Percentiles rank a stretch among this genome's conserved stretches.
Conservation (phyloP, 257 asterid genomes). For the Jaltomata sinuosa region DNA sequence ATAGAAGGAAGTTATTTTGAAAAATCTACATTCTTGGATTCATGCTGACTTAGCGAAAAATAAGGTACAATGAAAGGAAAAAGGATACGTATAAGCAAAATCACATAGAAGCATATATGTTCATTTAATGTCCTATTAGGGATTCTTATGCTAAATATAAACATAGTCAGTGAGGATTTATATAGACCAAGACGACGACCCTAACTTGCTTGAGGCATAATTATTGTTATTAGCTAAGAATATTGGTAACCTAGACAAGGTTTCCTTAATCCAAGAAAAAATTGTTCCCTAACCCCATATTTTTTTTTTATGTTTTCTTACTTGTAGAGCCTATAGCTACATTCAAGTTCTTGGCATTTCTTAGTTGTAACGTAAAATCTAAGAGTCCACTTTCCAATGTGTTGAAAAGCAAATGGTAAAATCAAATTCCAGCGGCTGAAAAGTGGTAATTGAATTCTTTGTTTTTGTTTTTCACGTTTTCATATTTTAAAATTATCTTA, state of each 20-base stretch:
- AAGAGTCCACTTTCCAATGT: conserved; percentile 2
- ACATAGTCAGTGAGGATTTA: no score
- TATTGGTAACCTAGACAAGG: not conserved
- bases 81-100: not conserved
- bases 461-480: not conserved
- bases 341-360: not conserved
- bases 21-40: not conserved
- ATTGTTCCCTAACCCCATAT: not conserved
- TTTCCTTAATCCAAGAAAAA: conserved; percentile 15
- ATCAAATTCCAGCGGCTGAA: conserved; percentile 3
- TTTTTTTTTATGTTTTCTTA: not conserved
- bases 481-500: not conserved
- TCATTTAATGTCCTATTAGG: not conserved
- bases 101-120: not conserved
- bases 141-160: not conserved
- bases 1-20: not conserved
- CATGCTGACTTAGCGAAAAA: not conserved
- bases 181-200: not conserved
- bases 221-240: not conserved
- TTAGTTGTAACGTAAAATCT: not conserved
- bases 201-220: not conserved
- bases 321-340: not conserved
- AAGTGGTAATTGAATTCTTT: not conserved
- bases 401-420: conserved; percentile 2
- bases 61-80: not conserved